Evolutionary conservation across 129 eudicot genomes (phyloP).

Genomic region (Helianthus annuus): DNA sequence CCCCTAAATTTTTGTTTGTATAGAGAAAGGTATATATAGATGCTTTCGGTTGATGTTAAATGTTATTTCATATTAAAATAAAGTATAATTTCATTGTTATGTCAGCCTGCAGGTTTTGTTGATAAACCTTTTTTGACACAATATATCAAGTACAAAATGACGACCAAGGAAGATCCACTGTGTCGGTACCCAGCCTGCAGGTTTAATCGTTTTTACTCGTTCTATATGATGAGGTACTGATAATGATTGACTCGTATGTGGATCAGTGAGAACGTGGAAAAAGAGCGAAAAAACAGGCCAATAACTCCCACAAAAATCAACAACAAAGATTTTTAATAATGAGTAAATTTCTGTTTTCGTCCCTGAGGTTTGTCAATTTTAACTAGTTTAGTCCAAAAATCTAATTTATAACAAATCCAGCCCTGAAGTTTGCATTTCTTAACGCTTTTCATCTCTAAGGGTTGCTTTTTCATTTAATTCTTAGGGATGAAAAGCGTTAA

Average conservation of each 20-base stretch:
- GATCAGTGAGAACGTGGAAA: too few species aligned
- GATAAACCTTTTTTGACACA: not conserved
- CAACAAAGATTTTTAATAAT: too few species aligned
- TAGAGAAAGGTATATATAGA: constrained; percentile 2
- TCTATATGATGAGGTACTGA: not conserved
- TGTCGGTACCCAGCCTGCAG: not conserved
- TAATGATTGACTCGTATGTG: not conserved
- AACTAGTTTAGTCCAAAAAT: too few species aligned
- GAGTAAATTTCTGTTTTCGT: too few species aligned
- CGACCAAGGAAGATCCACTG: not conserved
- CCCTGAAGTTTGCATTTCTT: too few species aligned
- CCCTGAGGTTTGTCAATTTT: too few species aligned
- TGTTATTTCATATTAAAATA: not conserved
- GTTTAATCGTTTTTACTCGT: not conserved
- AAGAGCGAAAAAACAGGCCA: too few species aligned
- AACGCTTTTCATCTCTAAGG: too few species aligned
- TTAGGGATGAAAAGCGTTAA: too few species aligned
- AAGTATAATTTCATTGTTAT: not conserved
- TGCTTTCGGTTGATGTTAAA: constrained; percentile 2
- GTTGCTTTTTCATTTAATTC: too few species aligned
- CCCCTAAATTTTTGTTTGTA: not conserved
- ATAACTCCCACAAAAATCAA: too few species aligned
- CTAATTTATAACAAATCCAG: too few species aligned
- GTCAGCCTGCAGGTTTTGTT: not conserved
- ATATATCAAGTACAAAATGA: not conserved